Percentiles rank a stretch among this genome's conserved stretches.
Conservation (phyloP, 306 rosid genomes). For the Rosa persica region DNA sequence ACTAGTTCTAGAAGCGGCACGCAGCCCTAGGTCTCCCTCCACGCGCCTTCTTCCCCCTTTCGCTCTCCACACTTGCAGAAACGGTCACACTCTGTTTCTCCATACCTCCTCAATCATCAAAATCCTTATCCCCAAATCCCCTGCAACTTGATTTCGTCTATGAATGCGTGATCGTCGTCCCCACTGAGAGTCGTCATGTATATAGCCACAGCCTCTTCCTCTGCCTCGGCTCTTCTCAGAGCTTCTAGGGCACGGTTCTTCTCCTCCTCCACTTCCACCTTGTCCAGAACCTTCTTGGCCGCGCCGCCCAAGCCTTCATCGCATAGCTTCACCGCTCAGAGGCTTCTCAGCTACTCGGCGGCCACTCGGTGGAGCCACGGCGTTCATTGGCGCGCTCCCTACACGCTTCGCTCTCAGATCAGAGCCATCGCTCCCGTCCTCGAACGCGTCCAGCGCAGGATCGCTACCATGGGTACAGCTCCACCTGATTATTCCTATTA, state of each 20-base stretch:
- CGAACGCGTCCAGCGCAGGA: constrained; percentile 68
- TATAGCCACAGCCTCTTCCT: constrained; percentile 42
- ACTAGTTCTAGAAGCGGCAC: constrained; percentile 33
- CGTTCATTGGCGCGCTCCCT: constrained; percentile 62
- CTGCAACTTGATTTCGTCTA: neutral
- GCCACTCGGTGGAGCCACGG: constrained; percentile 72
- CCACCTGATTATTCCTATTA: constrained; percentile 15
- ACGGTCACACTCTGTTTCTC: neutral
- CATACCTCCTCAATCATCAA: neutral
- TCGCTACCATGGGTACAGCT: constrained; percentile 68
- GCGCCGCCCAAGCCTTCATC: constrained; percentile 25
- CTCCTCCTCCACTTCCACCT: constrained; percentile 20
- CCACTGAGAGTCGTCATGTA: constrained; percentile 38
- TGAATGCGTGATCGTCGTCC: constrained; percentile 47
- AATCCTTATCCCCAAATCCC: constrained; percentile 6
- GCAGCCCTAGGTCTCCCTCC: constrained; percentile 54
- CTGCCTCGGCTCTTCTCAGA: constrained; percentile 62
- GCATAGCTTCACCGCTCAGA: constrained; percentile 13
- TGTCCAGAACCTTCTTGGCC: constrained; percentile 46
- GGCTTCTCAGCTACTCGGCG: constrained; percentile 44
- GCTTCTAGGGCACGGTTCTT: constrained; percentile 53
- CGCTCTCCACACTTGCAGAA: neutral
- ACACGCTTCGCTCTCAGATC: constrained; percentile 78
- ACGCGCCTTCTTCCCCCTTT: constrained; percentile 43
- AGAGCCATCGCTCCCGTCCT: constrained; percentile 71